These are phyloP conservation scores for Pulveroboletus ravenelii DNA, from an alignment of 768 basidiomycete species.

Conservation along the genomic window DNA sequence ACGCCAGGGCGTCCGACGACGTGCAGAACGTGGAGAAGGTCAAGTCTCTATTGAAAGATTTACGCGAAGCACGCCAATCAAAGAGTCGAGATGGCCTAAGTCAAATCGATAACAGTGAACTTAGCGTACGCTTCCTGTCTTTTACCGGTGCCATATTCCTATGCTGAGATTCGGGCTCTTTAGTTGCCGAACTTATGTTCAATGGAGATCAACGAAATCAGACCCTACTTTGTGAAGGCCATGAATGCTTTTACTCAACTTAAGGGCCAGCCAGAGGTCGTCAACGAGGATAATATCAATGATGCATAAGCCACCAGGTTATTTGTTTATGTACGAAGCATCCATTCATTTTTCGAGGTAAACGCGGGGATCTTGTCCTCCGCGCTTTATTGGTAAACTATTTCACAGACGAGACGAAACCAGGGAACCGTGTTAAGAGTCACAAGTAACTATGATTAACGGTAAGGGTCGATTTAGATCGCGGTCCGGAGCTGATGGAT, in stretches of 20 bases:
- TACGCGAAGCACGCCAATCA: slow-evolving; percentile 93
- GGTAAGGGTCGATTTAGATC: neutral
- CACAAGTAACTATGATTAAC: neutral
- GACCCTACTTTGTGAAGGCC: slow-evolving; percentile 80
- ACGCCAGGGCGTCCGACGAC: slow-evolving; percentile 80
- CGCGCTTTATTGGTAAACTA: slow-evolving; percentile 1
- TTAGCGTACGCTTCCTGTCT: slow-evolving; percentile 54
- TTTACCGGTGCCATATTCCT: neutral
- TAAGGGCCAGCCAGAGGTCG: slow-evolving; percentile 17
- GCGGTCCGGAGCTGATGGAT: slow-evolving; percentile 28
- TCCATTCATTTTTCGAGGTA: neutral
- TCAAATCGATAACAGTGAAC: slow-evolving; percentile 74
- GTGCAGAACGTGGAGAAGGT: slow-evolving; percentile 80
- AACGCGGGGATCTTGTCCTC: neutral
- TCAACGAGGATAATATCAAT: neutral
- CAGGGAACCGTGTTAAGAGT: neutral
- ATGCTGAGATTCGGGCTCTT: neutral
- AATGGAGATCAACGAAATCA: slow-evolving; percentile 93
- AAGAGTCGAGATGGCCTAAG: slow-evolving; percentile 85
- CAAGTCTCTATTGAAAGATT: slow-evolving; percentile 81
- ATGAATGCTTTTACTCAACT: slow-evolving; percentile 72
- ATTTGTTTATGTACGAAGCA: neutral
- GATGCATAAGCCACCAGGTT: slow-evolving; percentile 1
- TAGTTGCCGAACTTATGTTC: slow-evolving; percentile 82
- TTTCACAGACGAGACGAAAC: neutral